A percentile compares a stretch with the other conserved stretches of the same genome.
Conservation (phyloP, 495 filamentous ascomycete genomes). For the Penicillium cinerascens region DNA sequence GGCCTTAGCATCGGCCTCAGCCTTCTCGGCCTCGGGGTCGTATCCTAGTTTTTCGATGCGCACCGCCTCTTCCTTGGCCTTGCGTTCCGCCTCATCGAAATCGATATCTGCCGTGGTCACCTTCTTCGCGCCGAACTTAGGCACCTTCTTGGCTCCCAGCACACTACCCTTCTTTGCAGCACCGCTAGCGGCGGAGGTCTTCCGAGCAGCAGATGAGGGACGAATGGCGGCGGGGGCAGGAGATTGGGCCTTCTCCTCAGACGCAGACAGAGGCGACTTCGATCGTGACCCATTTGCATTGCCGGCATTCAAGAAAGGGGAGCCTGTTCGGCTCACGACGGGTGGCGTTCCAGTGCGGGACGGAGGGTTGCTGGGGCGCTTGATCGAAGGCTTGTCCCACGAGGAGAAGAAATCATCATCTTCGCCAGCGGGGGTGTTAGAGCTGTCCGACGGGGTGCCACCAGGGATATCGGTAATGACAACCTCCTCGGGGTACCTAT, state of each 20-base stretch:
- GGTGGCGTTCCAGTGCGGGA: conserved; percentile 89
- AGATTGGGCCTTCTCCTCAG: conserved; percentile 47
- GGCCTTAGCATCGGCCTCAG: conserved; percentile 47
- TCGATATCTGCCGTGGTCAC: conserved; percentile 73
- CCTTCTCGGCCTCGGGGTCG: conserved; percentile 83
- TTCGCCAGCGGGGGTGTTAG: conserved; percentile 71
- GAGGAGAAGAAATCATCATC: conserved; percentile 98
- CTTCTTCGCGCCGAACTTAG: conserved; percentile 91
- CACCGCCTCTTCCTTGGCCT: conserved; percentile 96
- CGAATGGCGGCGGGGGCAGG: conserved; percentile 60
- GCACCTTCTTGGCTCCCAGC: conserved; percentile 82
- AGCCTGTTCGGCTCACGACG: conserved; percentile 75
- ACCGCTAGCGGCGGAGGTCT: conserved; percentile 50
- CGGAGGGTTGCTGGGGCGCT: conserved; percentile 89
- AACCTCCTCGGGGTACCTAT: conserved; percentile 81
- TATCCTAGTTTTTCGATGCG: conserved; percentile 98
- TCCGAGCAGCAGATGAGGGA: conserved; percentile 73
- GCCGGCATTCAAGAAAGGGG: conserved; percentile 78
- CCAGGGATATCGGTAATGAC: conserved; percentile 73
- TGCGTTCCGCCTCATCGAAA: conserved; percentile 95
- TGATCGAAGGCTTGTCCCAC: conserved; percentile 97
- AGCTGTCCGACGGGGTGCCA: conserved; percentile 54
- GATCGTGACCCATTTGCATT: conserved; percentile 72
- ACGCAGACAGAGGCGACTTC: conserved; percentile 72
- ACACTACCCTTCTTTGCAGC: conserved; percentile 76